Evolutionary conservation across 768 basidiomycete genomes (phyloP).

Genomic region (Rhizopogon sp.): DNA sequence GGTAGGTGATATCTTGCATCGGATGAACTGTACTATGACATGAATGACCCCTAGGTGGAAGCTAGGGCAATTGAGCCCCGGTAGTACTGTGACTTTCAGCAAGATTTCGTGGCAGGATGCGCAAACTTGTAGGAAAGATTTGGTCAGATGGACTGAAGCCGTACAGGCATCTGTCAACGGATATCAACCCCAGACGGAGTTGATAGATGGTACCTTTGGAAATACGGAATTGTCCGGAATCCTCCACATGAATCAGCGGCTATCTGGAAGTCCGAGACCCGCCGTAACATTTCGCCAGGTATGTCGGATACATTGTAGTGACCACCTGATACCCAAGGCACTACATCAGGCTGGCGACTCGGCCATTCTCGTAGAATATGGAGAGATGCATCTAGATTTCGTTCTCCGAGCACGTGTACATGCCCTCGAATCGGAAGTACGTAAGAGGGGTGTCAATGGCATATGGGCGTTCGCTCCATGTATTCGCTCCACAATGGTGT

Average conservation of each 20-base stretch:
- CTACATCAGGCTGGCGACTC: slow-evolving; percentile 52
- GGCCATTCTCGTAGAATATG: slow-evolving; percentile 60
- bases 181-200: background rate
- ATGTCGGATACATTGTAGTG: background rate
- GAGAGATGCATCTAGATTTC: slow-evolving; percentile 48
- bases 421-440: slow-evolving; percentile 41
- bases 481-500: slow-evolving; percentile 55
- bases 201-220: background rate
- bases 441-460: slow-evolving; percentile 26
- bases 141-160: slow-evolving; percentile 27
- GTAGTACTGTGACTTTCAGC: slow-evolving; percentile 47
- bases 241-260: slow-evolving; percentile 7
- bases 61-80: slow-evolving; percentile 59
- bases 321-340: background rate
- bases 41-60: slow-evolving; percentile 51
- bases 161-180: slow-evolving; percentile 10
- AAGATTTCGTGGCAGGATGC: slow-evolving; percentile 42
- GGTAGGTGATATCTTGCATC: slow-evolving; percentile 29
- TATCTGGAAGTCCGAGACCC: slow-evolving; percentile 16
- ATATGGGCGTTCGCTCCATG: slow-evolving; percentile 43
- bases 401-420: slow-evolving; percentile 53
- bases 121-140: slow-evolving; percentile 16
- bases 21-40: background rate
- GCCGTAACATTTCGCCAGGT: slow-evolving; percentile 53
- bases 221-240: slow-evolving; percentile 3